Base-by-base conservation (phyloP, 2,329 filamentous ascomycete genomes). In the Chrysoporthe deuterocubensis region DNA sequence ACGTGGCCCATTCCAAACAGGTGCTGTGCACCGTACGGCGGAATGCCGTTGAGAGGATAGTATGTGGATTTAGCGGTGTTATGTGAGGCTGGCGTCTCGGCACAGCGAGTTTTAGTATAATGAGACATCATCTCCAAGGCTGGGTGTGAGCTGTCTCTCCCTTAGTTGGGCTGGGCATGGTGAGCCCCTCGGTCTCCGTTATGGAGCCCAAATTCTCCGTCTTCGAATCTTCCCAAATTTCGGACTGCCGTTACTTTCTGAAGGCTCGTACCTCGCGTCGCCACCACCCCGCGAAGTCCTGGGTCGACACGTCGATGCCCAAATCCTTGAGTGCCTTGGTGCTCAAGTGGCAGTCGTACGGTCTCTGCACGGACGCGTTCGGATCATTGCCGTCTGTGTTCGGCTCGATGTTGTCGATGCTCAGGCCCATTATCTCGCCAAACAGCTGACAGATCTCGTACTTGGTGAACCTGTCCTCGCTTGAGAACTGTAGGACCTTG, bases 341-440 rank as follows among this genome's bases (percentile, higher is more conserved):
- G 74, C 92, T 94, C 58, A 97, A 82, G 78, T 97, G 93, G 73
- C 92, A 95, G 79, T 97, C 93, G 76, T 92, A 97, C 14, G 94
- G 94, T 71, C 94, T 85, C 79, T 94, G 88, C 0, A 94, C 92
- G 32, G 85, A 84, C 57, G 90, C 87, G 70, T 87, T 89, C 6
- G 90, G 88, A 71, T 92, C 90, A 76, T 92, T 91, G 48, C 91
- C 91, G 73, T 92, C 84, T 34, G 88, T 86, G 74, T 93, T 90
- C 11, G 90, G 82, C 73, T 87, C 84, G 78, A 97, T 90, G 8
- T 86, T 85, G 59, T 88, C 86, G 26, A 90, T 82, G 13, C 91
- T 85, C 66, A 96, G 76, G 0, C 90, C 92, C 85, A 96, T 89
- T 68, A 97, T 92, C 68, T 93, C 89, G 4, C 89, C 91, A 75